Evolutionary conservation across 164 flowering plant genomes (phyloP).

Genomic region (Taxillus chinensis): DNA sequence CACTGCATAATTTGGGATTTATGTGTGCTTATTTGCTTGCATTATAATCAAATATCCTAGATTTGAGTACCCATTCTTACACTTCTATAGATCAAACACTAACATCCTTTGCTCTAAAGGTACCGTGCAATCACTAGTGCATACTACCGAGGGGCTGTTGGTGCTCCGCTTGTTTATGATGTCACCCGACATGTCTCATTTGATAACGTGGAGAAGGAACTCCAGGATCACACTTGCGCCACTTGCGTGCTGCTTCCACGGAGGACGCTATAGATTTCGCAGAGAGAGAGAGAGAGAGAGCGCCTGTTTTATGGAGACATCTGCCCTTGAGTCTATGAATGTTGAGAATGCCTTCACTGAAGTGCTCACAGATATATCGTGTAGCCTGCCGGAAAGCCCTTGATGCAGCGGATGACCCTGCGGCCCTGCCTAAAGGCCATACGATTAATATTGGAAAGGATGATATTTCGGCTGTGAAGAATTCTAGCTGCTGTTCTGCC

Average conservation of each 20-base stretch:
- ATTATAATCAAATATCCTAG: no score
- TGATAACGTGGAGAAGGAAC: conserved; percentile 43
- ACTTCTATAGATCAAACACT: no score
- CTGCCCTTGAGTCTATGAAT: conserved; percentile 60
- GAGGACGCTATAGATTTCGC: conserved; percentile 44
- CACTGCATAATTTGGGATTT: no score
- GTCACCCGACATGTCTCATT: conserved; percentile 41
- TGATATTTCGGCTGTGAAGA: conserved; percentile 40
- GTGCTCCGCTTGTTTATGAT: conserved; percentile 42
- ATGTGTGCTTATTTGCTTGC: no score
- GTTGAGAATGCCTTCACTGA: conserved; percentile 64
- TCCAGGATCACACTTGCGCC: conserved; percentile 42
- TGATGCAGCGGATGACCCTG: conserved; percentile 31
- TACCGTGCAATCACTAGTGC: conserved; percentile 49
- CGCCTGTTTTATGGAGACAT: conserved; percentile 53
- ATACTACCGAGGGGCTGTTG: conserved; percentile 48
- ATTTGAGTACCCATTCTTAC: no score
- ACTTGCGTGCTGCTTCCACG: conserved; percentile 33
- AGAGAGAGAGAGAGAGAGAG: conserved; percentile 34
- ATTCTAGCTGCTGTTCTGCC: conserved; percentile 34
- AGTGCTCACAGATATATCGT: conserved; percentile 47
- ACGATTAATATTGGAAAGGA: conserved; percentile 40
- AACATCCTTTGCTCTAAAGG: conserved; percentile 6
- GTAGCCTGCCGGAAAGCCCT: conserved; percentile 35
- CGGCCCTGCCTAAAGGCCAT: conserved; percentile 37